Evolutionary conservation across 306 rosid genomes (phyloP), one percentile per base, ranked within the genome.

Genomic region (Rosa multiflora): DNA sequence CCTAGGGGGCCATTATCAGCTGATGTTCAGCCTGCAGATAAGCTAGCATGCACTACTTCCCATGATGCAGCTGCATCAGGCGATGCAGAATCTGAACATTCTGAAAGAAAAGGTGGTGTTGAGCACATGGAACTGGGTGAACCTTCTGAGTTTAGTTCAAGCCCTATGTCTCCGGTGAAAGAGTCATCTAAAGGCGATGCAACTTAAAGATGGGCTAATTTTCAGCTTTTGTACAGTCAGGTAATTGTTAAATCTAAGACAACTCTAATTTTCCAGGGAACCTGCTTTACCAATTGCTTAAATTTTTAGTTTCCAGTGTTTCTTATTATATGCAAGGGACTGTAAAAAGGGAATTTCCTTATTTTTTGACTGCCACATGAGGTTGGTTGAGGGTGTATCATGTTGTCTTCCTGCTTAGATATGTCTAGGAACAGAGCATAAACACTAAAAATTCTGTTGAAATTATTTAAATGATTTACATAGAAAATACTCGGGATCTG

Each of bases 151-250:
- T 67, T 75, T 71, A 64, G 78, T 82, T 72, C 88, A 26, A 76
- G 74, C 62, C 77, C 78, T 52, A 81, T 48, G 43, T 89, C 91
- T 29, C 75, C 78, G 37, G 87, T 83, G 69, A 74, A 82, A 82
- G 86, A 88, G 79, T 88, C 91, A 48, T 86, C 89, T 10, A 75
- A 82, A 71, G 83, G 53, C 67, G 76, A 80, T 75, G 82, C 44
- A 67, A 79, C 62, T 72, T 92, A 89, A 89, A 89, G 84, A 82
- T 73, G 91, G 84, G 84, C 80, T 81, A 74, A 80, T 85, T 74
- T 70, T 77, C 85, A 74, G 90, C 86, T 72, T 72, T 85, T 93
- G 97, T 93, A 93, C 96, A 93, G 96, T 87, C 83, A 90, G 92
- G 94, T 92, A 89, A 92, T 79, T 70, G 86, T 83, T 73, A 80